Percentiles rank a stretch among this genome's conserved stretches.
These are phyloP conservation scores for Reticulomyxa filosa DNA, from an alignment of 78 protist species.

Conservation along the genomic window DNA sequence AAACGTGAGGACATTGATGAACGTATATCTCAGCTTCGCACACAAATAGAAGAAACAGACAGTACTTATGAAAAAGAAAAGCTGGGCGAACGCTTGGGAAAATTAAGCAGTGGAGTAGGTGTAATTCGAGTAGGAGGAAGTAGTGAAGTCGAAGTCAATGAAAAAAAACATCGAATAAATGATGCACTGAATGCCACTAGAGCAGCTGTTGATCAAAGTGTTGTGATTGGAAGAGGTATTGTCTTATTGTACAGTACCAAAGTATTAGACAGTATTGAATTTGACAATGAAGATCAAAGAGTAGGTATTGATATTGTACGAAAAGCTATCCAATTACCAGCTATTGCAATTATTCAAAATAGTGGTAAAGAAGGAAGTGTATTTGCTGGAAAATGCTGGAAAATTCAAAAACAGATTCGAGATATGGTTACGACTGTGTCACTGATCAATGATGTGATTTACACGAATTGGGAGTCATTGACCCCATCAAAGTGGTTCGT, in stretches of 20 bases:
- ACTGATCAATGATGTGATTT: too few species aligned
- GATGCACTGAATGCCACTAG: conserved; percentile 96
- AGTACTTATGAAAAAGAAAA: conserved; percentile 62
- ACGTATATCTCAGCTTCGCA: conserved; percentile 58
- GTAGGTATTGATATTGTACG: conserved; percentile 71
- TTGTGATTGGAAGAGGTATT: conserved; percentile 88
- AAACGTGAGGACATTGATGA: conserved; percentile 43
- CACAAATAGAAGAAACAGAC: conserved; percentile 34
- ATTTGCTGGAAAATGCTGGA: conserved; percentile 74
- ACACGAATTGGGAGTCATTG: conserved; percentile 84
- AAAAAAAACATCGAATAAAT: conserved; percentile 87
- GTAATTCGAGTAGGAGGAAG: conserved; percentile 90
- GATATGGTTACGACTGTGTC: too few species aligned
- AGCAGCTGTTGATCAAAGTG: conserved; percentile 95
- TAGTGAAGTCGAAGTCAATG: conserved; percentile 91
- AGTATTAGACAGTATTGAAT: neutral
- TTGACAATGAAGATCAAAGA: conserved; percentile 53
- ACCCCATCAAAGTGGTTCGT: conserved; percentile 88
- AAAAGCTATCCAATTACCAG: conserved; percentile 61
- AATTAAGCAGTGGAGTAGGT: conserved; percentile 89
- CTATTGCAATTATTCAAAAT: conserved; percentile 61
- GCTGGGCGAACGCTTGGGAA: conserved; percentile 84
- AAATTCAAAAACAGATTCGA: too few species aligned
- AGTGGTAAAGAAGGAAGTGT: conserved; percentile 89
- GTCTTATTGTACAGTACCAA: conserved; percentile 50